Percentiles rank a stretch among this genome's conserved stretches.
These are phyloP conservation scores for Polyrhizophydium stewartii DNA, from an alignment of 371 early-diverging fungal genomes.

Conservation along the genomic window DNA sequence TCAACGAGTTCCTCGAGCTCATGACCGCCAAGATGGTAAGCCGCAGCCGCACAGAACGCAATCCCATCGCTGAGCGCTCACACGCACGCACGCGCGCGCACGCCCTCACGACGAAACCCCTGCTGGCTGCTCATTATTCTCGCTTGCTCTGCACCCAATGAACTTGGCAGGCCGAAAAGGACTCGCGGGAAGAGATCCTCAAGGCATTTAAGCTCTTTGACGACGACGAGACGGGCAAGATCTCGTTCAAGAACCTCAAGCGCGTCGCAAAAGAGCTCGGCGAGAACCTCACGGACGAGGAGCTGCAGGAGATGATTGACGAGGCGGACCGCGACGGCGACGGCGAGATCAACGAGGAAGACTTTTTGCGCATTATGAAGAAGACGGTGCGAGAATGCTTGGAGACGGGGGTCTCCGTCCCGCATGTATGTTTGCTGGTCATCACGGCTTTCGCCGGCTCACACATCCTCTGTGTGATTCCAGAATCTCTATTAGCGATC, in stretches of 20 bases:
- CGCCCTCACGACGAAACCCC: neutral
- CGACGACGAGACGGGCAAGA: slow-evolving; percentile 9
- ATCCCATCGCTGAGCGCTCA: neutral
- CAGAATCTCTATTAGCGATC: no score
- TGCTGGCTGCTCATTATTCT: neutral
- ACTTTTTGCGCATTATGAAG: slow-evolving; percentile 55
- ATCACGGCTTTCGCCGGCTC: neutral
- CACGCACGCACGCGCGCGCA: neutral
- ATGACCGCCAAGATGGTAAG: slow-evolving; percentile 26
- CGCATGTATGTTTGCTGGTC: neutral
- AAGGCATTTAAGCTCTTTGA: slow-evolving; percentile 14
- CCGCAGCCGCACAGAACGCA: slow-evolving; percentile 1
- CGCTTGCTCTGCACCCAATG: neutral
- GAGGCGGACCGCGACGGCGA: slow-evolving; percentile 72
- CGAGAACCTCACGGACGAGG: slow-evolving; percentile 58
- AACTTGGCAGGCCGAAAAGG: slow-evolving; percentile 13
- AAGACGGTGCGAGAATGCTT: slow-evolving; percentile 32
- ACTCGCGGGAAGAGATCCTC: slow-evolving; percentile 19
- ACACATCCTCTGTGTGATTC: neutral
- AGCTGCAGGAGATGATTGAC: slow-evolving; percentile 72
- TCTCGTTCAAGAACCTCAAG: slow-evolving; percentile 33
- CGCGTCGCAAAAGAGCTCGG: slow-evolving; percentile 49
- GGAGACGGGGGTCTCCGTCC: neutral
- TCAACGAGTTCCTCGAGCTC: slow-evolving; percentile 35
- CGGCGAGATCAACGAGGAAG: slow-evolving; percentile 49